Conservation (phyloP, 805 yeast genomes). For the Yarrowia hollandica region DNA sequence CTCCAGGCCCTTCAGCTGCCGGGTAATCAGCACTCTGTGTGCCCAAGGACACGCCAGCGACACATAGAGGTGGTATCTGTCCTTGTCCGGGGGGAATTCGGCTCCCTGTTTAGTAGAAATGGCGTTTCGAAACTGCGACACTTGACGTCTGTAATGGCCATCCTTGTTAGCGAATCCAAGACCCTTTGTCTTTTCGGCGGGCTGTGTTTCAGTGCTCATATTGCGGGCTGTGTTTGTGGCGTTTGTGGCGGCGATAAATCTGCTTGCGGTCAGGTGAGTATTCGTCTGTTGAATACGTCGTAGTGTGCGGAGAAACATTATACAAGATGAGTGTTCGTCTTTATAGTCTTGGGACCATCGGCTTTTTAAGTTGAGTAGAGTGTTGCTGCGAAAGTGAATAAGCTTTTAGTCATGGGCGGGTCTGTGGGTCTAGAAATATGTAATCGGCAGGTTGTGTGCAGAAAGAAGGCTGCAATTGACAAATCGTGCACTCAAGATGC, state of each 20-base stretch:
- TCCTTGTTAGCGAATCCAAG: slow-evolving; percentile 31
- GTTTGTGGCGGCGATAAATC: background rate
- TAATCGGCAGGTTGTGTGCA: too few species aligned
- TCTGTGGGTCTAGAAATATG: too few species aligned
- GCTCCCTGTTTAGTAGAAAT: slow-evolving; percentile 61
- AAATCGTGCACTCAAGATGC: too few species aligned
- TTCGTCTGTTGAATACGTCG: slow-evolving; percentile 5
- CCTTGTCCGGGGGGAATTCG: slow-evolving; percentile 67
- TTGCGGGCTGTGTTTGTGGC: background rate
- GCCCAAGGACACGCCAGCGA: slow-evolving; percentile 97
- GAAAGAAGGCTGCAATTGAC: too few species aligned
- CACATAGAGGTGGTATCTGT: slow-evolving; percentile 84
- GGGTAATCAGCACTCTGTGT: slow-evolving; percentile 72
- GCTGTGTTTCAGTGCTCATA: slow-evolving; percentile 16
- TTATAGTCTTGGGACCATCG: too few species aligned
- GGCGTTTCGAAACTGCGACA: slow-evolving; percentile 56
- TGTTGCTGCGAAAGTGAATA: slow-evolving; percentile 3
- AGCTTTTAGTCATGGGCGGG: background rate
- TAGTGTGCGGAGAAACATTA: slow-evolving; percentile 17
- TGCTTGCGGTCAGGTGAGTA: background rate
- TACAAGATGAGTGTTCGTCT: too few species aligned
- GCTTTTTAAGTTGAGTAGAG: slow-evolving; percentile 1
- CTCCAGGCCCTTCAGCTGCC: slow-evolving; percentile 72
- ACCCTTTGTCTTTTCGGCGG: slow-evolving; percentile 16
- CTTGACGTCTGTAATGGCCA: slow-evolving; percentile 35